A percentile compares a stretch with the other conserved stretches of the same genome.
These are phyloP conservation scores for Candolleomyces efflorescens DNA, from an alignment of 768 basidiomycete genomes.

Conservation along the genomic window DNA sequence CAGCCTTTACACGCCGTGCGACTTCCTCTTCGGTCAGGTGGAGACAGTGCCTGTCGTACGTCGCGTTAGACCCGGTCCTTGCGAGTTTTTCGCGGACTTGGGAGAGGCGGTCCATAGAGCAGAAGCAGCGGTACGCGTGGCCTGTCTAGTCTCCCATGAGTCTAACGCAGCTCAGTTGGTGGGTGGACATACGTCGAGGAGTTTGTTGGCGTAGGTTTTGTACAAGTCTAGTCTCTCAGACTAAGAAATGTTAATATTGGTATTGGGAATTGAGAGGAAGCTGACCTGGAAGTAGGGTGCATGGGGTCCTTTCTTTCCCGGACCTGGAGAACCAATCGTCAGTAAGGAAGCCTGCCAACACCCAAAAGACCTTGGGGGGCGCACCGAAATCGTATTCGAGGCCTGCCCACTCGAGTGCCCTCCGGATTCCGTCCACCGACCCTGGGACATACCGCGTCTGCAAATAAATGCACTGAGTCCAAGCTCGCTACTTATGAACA, in stretches of 20 bases:
- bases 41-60: conserved; percentile 87
- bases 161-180: not conserved
- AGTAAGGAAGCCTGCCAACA: not conserved
- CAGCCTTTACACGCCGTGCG: conserved; percentile 63
- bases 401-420: conserved; percentile 85
- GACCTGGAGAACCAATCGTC: conserved; percentile 45
- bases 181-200: conserved; percentile 61
- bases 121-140: conserved; percentile 95
- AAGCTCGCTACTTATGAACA: not conserved
- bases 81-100: conserved; percentile 67
- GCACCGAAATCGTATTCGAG: conserved; percentile 88
- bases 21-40: conserved; percentile 87
- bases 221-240: conserved; percentile 90
- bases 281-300: conserved; percentile 85
- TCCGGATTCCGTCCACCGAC: conserved; percentile 76
- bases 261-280: not conserved
- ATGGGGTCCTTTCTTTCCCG: conserved; percentile 68
- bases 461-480: not conserved
- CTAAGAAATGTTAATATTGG: conserved; percentile 34
- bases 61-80: conserved; percentile 65
- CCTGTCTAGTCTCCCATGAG: conserved; percentile 50
- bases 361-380: conserved; percentile 13
- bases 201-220: conserved; percentile 60
- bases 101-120: conserved; percentile 66
- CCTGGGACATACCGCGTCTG: conserved; percentile 81